Percentiles rank a stretch among this genome's conserved stretches.
Conservation (phyloP, 2,329 filamentous ascomycete species). For the Cryphonectria japonica region DNA sequence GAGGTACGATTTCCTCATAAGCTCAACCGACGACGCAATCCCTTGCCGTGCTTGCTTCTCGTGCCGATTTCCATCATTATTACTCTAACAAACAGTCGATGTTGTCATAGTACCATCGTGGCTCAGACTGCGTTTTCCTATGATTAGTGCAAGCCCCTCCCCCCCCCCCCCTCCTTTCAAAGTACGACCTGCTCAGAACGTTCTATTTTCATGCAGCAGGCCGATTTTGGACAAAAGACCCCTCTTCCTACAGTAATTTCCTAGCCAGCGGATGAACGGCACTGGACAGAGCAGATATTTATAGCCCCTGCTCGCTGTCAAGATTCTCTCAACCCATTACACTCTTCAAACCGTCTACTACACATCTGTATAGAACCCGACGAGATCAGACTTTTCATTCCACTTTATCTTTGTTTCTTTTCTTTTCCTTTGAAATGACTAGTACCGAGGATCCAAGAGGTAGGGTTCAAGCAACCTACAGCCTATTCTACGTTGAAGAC, state of each 20-base stretch:
- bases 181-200: background rate
- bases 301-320: background rate
- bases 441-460: background rate
- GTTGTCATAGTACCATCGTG: background rate
- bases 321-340: background rate
- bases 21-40: background rate
- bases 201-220: background rate
- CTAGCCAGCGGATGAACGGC: background rate
- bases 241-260: background rate
- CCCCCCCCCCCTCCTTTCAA: background rate
- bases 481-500: background rate
- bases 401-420: no score
- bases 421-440: background rate
- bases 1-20: background rate
- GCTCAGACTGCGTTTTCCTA: background rate
- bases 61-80: background rate
- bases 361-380: no score
- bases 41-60: background rate
- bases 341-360: no score
- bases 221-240: background rate
- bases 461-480: background rate
- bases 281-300: background rate
- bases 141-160: background rate
- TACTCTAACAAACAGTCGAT: background rate
- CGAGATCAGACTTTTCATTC: no score